phyloP scores from a whole-genome alignment of 2,329 filamentous ascomycete species.

The Keithomyces neogunnii region DNA sequence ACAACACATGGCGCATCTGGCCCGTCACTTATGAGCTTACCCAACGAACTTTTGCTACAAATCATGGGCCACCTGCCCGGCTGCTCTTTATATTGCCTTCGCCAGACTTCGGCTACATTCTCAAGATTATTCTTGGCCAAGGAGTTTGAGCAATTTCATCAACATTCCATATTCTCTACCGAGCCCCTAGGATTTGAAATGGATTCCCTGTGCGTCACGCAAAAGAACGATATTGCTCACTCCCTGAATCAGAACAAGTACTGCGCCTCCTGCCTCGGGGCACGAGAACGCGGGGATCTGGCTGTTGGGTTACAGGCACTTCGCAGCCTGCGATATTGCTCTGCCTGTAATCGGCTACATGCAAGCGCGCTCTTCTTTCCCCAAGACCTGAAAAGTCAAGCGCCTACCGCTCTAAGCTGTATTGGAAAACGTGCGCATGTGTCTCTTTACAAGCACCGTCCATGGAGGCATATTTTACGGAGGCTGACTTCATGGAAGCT shows the following conservation, averaged over 20 bases:
- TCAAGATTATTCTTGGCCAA: neutral
- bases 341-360: neutral
- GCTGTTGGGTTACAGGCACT: neutral
- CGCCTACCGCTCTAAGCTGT: neutral
- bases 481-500: too few relatives aligned
- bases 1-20: neutral
- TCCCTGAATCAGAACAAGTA: neutral
- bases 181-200: neutral
- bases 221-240: neutral
- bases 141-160: neutral
- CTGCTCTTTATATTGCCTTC: neutral
- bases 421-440: conserved; percentile 3
- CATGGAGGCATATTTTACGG: neutral
- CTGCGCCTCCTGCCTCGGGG: neutral
- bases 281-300: neutral
- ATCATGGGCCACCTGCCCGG: neutral
- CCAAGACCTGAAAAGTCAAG: neutral
- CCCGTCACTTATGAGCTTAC: neutral
- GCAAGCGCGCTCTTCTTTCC: neutral
- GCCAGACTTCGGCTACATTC: neutral
- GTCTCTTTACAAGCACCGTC: neutral
- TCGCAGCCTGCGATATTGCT: neutral
- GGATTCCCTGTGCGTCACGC: neutral
- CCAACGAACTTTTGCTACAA: neutral
- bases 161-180: neutral